A percentile compares a stretch with the other conserved stretches of the same genome.
phyloP scores from a whole-genome alignment of 1,284 basidiomycete genomes.

The Pholiota adiposa region DNA sequence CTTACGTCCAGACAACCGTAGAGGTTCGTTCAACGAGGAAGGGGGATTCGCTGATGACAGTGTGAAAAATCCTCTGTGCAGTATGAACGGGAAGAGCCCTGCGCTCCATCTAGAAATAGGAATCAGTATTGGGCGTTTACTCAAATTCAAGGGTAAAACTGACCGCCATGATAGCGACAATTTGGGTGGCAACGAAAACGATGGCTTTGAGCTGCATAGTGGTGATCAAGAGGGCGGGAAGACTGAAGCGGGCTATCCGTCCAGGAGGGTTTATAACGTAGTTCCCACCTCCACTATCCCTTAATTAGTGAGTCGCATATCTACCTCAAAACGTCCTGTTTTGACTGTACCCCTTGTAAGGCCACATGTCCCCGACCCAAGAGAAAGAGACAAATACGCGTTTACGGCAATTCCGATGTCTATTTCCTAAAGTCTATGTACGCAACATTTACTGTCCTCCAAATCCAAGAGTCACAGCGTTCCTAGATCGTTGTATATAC shows the following conservation, averaged over 20 bases:
- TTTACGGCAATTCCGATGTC: background rate
- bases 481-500: background rate
- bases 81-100: slow-evolving; percentile 21
- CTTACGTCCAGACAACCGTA: slow-evolving; percentile 34
- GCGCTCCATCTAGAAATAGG: background rate
- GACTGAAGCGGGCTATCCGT: background rate
- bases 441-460: background rate
- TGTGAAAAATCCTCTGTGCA: slow-evolving; percentile 26
- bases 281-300: background rate
- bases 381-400: background rate
- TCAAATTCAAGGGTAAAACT: background rate
- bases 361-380: background rate
- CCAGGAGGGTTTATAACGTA: slow-evolving; percentile 8
- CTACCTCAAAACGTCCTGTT: background rate
- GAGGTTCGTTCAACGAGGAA: slow-evolving; percentile 30
- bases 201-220: slow-evolving; percentile 15
- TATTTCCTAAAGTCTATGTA: background rate
- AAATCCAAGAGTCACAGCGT: background rate
- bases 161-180: slow-evolving; percentile 8
- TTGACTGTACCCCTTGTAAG: background rate
- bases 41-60: slow-evolving; percentile 26
- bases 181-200: background rate
- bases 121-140: background rate
- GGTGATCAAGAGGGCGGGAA: background rate
- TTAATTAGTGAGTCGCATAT: background rate